Percentiles rank a stretch among this genome's conserved stretches.
phyloP scores from a whole-genome alignment of 306 rosid genomes.

The Mimosa bimucronata region DNA sequence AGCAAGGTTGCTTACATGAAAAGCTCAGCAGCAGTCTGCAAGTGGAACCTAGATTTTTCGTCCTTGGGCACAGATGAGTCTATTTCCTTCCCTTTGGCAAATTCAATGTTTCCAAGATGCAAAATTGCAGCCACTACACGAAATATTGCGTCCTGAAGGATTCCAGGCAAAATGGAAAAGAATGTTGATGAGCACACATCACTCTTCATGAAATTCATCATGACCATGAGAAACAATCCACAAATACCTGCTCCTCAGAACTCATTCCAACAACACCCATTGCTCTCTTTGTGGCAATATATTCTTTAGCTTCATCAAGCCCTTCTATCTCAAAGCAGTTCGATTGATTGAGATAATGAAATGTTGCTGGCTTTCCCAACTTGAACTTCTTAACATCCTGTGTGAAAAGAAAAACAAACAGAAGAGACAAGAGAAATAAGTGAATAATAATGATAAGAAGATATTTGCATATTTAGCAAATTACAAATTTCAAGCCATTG shows the following conservation, averaged over 20 bases:
- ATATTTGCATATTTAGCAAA: background rate
- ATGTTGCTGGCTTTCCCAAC: slow-evolving; percentile 82
- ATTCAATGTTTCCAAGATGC: slow-evolving; percentile 97
- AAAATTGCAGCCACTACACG: slow-evolving; percentile 97
- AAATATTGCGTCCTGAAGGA: slow-evolving; percentile 87
- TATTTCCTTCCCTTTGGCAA: slow-evolving; percentile 84
- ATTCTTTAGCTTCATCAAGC: slow-evolving; percentile 82
- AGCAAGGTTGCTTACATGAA: slow-evolving; percentile 64
- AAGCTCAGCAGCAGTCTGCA: slow-evolving; percentile 89
- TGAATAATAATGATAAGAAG: background rate
- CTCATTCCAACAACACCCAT: slow-evolving; percentile 97
- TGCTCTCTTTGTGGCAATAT: slow-evolving; percentile 80
- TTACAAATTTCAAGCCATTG: background rate
- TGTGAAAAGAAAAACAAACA: slow-evolving; percentile 29
- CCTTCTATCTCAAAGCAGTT: slow-evolving; percentile 87
- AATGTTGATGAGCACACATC: slow-evolving; percentile 32
- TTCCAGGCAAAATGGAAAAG: slow-evolving; percentile 22
- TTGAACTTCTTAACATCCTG: slow-evolving; percentile 84
- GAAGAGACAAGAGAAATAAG: slow-evolving; percentile 29
- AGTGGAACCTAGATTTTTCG: slow-evolving; percentile 86
- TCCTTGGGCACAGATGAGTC: slow-evolving; percentile 94
- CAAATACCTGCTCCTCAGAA: slow-evolving; percentile 82
- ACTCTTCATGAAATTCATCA: slow-evolving; percentile 26
- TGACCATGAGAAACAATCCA: slow-evolving; percentile 36
- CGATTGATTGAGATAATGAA: slow-evolving; percentile 94